Conservation (phyloP, 257 asterid species). For the Solanum bulbocastanum region DNA sequence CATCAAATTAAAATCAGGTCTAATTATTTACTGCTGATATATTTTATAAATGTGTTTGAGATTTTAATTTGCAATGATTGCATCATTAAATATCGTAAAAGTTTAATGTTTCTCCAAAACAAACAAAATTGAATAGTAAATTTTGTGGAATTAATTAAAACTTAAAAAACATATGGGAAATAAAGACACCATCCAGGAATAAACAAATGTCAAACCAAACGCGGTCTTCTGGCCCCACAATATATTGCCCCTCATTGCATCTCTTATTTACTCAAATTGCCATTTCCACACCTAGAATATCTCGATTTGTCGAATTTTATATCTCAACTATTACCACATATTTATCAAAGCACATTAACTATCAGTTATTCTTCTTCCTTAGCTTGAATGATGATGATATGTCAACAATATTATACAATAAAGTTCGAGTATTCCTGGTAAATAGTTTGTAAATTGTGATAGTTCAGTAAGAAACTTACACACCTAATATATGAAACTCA, state of each 20-base stretch:
- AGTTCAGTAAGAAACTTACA: fast-evolving
- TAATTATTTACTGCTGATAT: neutral
- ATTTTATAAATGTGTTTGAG: neutral
- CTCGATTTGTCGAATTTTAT: too few species aligned
- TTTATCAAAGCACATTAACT: too few species aligned
- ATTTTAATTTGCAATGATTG: neutral
- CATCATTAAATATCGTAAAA: neutral
- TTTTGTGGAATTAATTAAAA: neutral
- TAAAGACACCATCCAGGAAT: neutral
- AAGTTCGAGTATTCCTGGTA: neutral
- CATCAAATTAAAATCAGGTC: neutral
- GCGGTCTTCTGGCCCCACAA: neutral
- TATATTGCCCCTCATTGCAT: neutral
- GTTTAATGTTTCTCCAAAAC: neutral
- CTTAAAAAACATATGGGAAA: neutral
- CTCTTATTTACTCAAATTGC: neutral
- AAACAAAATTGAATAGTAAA: neutral
- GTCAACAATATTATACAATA: too few species aligned
- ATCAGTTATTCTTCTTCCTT: neutral
- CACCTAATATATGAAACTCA: neutral
- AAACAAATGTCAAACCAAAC: neutral
- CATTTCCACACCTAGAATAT: neutral
- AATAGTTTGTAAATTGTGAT: neutral
- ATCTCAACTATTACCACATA: too few species aligned
- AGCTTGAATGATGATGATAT: neutral